A percentile compares a stretch with the other conserved stretches of the same genome.
Conservation (phyloP, 768 basidiomycete species). For the Trametes villosa region DNA sequence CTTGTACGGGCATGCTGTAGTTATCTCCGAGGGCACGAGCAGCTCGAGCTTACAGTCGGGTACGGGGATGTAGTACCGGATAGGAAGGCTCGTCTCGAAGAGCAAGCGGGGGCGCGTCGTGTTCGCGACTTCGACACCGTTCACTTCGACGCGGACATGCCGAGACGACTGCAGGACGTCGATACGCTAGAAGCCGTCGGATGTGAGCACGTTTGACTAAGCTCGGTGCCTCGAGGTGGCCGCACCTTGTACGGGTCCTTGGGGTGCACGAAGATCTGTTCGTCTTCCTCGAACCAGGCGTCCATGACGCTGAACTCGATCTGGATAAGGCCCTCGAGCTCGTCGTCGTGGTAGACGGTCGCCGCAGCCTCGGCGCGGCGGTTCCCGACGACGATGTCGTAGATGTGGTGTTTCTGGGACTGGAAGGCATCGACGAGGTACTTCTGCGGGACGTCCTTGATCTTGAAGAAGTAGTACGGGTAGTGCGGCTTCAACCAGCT, state of each 20-base stretch:
- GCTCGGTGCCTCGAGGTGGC: not conserved
- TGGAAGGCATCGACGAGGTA: slow-evolving; percentile 39
- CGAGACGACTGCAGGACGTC: slow-evolving; percentile 65
- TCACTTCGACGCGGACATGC: slow-evolving; percentile 61
- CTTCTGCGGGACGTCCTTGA: slow-evolving; percentile 48
- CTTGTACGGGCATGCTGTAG: slow-evolving; percentile 67
- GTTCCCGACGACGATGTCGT: slow-evolving; percentile 51
- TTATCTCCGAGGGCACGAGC: slow-evolving; percentile 50
- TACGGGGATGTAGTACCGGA: slow-evolving; percentile 65
- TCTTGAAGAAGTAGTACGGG: slow-evolving; percentile 59
- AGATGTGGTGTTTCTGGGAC: slow-evolving; percentile 39
- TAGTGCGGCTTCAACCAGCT: slow-evolving; percentile 63
- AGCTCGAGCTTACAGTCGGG: slow-evolving; percentile 56
- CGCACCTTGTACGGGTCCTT: slow-evolving; percentile 72
- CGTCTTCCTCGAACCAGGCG: slow-evolving; percentile 74
- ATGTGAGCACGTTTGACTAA: not conserved
- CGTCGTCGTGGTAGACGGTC: slow-evolving; percentile 40
- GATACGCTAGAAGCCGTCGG: slow-evolving; percentile 49
- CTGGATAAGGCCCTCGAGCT: slow-evolving; percentile 52
- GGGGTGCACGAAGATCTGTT: slow-evolving; percentile 61
- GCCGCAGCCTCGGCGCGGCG: slow-evolving; percentile 45
- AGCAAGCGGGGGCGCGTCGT: slow-evolving; percentile 57
- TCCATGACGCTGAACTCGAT: slow-evolving; percentile 56
- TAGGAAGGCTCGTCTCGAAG: slow-evolving; percentile 59
- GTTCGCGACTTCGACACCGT: slow-evolving; percentile 66